These are phyloP conservation scores for Naganishia randhawae DNA, from an alignment of 768 basidiomycete species.

Conservation along the genomic window DNA sequence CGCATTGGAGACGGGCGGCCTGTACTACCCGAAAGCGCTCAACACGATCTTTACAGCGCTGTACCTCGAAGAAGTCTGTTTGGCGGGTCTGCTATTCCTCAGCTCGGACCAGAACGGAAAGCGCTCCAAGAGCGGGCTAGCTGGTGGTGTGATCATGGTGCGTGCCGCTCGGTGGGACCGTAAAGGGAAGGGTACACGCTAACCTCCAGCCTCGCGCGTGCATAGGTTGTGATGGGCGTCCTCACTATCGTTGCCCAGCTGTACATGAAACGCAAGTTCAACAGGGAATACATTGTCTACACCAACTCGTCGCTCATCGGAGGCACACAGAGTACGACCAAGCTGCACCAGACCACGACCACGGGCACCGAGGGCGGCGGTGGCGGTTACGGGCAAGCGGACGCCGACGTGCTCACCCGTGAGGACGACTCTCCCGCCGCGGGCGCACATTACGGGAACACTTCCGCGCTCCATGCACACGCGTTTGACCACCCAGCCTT, in stretches of 20 bases:
- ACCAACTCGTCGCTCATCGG: slow-evolving; percentile 36
- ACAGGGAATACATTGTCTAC: slow-evolving; percentile 39
- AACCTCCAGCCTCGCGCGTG: not conserved
- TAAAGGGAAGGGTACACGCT: not conserved
- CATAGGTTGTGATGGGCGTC: slow-evolving; percentile 42
- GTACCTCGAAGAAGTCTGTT: slow-evolving; percentile 50
- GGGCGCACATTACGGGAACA: slow-evolving; percentile 44
- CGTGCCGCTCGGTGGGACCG: not conserved
- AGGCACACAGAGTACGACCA: slow-evolving; percentile 30
- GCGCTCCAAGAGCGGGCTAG: slow-evolving; percentile 43
- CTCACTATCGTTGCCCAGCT: slow-evolving; percentile 42
- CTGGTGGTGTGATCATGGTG: slow-evolving; percentile 49
- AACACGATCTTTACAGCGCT: slow-evolving; percentile 50
- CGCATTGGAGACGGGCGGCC: slow-evolving; percentile 51
- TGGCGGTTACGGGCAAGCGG: slow-evolving; percentile 1
- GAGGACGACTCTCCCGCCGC: slow-evolving; percentile 33
- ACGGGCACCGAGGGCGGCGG: slow-evolving; percentile 14
- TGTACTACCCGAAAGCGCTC: slow-evolving; percentile 52
- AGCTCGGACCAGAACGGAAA: slow-evolving; percentile 37
- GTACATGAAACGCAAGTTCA: slow-evolving; percentile 47
- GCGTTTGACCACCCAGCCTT: slow-evolving; percentile 52
- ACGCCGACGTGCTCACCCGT: slow-evolving; percentile 20
- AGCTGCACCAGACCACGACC: slow-evolving; percentile 26
- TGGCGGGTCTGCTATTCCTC: slow-evolving; percentile 51
- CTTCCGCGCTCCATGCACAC: slow-evolving; percentile 44